Percentiles rank a stretch among this genome's conserved stretches.
phyloP scores from a whole-genome alignment of 1,139 yeast species.

The Pichia terricola region DNA sequence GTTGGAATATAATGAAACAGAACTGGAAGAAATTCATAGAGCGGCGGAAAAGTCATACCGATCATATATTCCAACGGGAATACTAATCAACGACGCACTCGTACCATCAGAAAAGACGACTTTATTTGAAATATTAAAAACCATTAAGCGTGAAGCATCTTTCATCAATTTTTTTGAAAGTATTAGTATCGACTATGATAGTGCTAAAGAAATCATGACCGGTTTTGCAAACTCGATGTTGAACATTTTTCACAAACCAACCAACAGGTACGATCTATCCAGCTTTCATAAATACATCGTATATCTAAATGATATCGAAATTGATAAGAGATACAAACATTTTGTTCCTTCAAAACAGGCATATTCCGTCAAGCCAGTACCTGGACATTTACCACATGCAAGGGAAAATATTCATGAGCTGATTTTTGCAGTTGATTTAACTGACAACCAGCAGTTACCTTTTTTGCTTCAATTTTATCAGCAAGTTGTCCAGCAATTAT shows the following conservation, averaged over 20 bases:
- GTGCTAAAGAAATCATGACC: conserved; percentile 32
- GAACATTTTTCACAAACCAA: conserved; percentile 13
- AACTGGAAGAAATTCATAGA: conserved; percentile 21
- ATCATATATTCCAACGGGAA: conserved; percentile 36
- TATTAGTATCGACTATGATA: conserved; percentile 30
- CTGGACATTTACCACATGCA: conserved; percentile 59
- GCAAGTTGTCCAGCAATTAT: conserved; percentile 43
- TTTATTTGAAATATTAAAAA: conserved; percentile 30
- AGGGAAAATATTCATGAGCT: conserved; percentile 70
- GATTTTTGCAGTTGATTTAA: conserved; percentile 60
- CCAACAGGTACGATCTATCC: conserved; percentile 25
- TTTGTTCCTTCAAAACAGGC: conserved; percentile 43
- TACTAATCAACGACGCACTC: conserved; percentile 53
- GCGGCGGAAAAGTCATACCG: conserved; percentile 3
- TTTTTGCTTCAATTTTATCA: conserved; percentile 41
- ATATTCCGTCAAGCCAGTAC: conserved; percentile 30
- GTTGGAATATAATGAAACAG: conserved; percentile 26
- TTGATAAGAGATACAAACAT: conserved; percentile 43
- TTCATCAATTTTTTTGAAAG: conserved; percentile 26
- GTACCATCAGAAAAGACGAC: conserved; percentile 37
- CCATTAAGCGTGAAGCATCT: conserved; percentile 30
- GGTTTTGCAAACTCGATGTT: conserved; percentile 32
- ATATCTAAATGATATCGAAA: conserved; percentile 70
- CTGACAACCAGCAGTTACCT: conserved; percentile 38
- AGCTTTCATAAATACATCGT: conserved; percentile 38